These are phyloP conservation scores for Asterochloris sp. DNA, from an alignment of 139 green algal genomes.

Conservation along the genomic window DNA sequence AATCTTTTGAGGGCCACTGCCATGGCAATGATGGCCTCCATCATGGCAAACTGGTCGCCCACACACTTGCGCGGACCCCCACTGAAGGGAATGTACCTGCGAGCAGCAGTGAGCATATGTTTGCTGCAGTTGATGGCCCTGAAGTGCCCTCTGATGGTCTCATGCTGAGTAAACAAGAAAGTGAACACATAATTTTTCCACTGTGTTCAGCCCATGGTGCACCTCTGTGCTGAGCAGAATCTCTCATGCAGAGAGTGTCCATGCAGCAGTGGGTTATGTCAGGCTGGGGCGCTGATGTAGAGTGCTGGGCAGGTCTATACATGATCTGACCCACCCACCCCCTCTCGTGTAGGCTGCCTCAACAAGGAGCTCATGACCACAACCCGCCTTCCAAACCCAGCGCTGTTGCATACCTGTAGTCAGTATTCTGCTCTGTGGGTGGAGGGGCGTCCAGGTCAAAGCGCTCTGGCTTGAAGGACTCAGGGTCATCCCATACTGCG, in stretches of 20 bases:
- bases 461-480: constrained; percentile 89
- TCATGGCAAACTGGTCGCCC: constrained; percentile 97
- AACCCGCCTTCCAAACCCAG: no score
- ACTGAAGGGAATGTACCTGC: constrained; percentile 75
- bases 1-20: constrained; percentile 80
- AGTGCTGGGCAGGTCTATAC: no score
- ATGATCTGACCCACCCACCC: no score
- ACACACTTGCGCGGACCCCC: constrained; percentile 78
- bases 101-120: not conserved
- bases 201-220: not conserved
- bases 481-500: constrained; percentile 71
- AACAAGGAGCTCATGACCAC: no score
- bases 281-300: no score
- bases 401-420: constrained; percentile 65
- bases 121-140: not conserved
- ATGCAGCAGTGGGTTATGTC: not conserved
- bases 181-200: not conserved
- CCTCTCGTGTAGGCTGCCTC: no score
- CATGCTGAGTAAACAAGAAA: not conserved
- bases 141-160: not conserved
- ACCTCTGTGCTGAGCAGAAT: not conserved
- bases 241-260: not conserved
- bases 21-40: constrained; percentile 84
- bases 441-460: constrained; percentile 87
- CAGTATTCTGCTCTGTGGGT: constrained; percentile 96